Percentiles rank a stretch among this genome's conserved stretches.
Conservation (phyloP, 805 yeast species). For the Candida anglica region DNA sequence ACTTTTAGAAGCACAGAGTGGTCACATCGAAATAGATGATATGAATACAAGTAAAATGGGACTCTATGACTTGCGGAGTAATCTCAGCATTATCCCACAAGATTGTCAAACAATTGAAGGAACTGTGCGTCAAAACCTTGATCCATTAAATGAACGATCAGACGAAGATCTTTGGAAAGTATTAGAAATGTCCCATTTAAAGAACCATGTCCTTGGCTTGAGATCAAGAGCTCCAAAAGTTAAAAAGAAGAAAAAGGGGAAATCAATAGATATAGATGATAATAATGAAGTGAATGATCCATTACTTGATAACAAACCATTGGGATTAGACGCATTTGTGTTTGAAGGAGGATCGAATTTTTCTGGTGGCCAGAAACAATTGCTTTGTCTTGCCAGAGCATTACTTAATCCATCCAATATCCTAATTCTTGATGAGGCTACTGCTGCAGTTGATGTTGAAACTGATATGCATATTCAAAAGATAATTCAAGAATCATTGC, state of each 20-base stretch:
- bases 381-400: constrained; percentile 25
- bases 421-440: constrained; percentile 14
- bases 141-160: constrained; percentile 59
- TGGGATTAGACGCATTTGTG: constrained; percentile 13
- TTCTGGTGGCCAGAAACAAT: constrained; percentile 22
- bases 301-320: constrained; percentile 16
- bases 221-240: constrained; percentile 7
- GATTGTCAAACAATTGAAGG: constrained; percentile 62
- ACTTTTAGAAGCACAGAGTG: constrained; percentile 37
- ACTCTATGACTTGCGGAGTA: constrained; percentile 38
- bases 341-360: constrained; percentile 22
- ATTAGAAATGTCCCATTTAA: constrained; percentile 67
- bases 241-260: constrained; percentile 14
- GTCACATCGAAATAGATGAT: constrained; percentile 41
- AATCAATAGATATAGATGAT: not conserved
- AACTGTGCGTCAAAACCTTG: constrained; percentile 65
- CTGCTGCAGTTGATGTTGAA: constrained; percentile 13
- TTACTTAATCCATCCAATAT: constrained; percentile 13
- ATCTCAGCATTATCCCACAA: constrained; percentile 66
- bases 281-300: no score
- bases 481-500: constrained; percentile 20
- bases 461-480: constrained; percentile 14
- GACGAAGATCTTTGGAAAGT: constrained; percentile 75
- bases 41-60: constrained; percentile 41
- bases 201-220: constrained; percentile 45